A percentile compares a stretch with the other conserved stretches of the same genome.
phyloP scores from a whole-genome alignment of 495 filamentous ascomycete species.

The Elasticomyces elasticus region DNA sequence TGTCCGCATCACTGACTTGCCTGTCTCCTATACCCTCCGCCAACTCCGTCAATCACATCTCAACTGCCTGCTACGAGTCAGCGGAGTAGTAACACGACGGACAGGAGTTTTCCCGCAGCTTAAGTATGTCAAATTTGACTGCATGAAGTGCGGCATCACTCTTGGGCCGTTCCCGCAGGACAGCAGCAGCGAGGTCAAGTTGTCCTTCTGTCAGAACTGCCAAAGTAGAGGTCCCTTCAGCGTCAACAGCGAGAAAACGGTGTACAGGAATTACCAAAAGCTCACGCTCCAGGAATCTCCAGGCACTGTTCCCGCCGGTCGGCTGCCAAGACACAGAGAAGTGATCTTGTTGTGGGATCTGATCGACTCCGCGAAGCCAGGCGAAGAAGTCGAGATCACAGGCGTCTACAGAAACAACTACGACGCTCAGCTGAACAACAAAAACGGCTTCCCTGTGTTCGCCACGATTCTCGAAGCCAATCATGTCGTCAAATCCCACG shows the following conservation, averaged over 20 bases:
- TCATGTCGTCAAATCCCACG: conserved; percentile 91
- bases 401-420: conserved; percentile 99
- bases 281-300: conserved; percentile 95
- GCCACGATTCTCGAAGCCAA: conserved; percentile 97
- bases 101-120: conserved; percentile 98
- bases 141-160: conserved; percentile 81
- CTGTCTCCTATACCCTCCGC: conserved; percentile 90
- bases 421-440: conserved; percentile 93
- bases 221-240: conserved; percentile 94
- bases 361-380: conserved; percentile 93
- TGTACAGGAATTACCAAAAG: conserved; percentile 99
- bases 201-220: conserved; percentile 94
- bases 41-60: conserved; percentile 93
- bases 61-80: conserved; percentile 90
- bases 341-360: conserved; percentile 95
- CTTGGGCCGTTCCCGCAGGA: conserved; percentile 97
- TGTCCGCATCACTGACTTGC: conserved; percentile 90
- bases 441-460: conserved; percentile 98
- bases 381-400: conserved; percentile 94
- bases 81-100: conserved; percentile 88
- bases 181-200: conserved; percentile 87
- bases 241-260: conserved; percentile 92
- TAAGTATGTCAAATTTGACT: conserved; percentile 96
- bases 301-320: conserved; percentile 91
- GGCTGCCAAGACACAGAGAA: conserved; percentile 88